Percentiles rank a stretch among this genome's conserved stretches.
Evolutionary conservation across 768 basidiomycete genomes (phyloP).

Genomic region (Antrodiella citrinella): DNA sequence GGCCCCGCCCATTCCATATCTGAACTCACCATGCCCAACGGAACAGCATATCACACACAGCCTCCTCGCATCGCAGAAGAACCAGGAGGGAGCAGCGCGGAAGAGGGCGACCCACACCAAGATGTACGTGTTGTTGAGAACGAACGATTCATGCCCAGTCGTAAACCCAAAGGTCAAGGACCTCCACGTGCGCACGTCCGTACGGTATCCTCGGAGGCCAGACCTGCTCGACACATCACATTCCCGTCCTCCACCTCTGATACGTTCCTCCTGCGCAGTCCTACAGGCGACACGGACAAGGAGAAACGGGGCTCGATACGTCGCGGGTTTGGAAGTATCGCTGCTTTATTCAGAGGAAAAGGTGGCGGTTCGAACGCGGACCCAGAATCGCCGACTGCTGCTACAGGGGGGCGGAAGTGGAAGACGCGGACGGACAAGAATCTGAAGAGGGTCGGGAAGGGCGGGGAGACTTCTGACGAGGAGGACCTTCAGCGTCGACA

Average conservation of each 20-base stretch:
- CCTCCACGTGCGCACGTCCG: background rate
- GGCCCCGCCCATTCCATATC: constrained; percentile 48
- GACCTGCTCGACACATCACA: background rate
- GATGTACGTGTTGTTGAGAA: constrained; percentile 47
- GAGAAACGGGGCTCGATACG: background rate
- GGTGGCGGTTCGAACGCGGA: constrained; percentile 1
- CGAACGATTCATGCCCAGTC: constrained; percentile 30
- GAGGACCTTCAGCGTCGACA: constrained; percentile 9
- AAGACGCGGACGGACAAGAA: constrained; percentile 30
- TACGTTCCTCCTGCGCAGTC: background rate
- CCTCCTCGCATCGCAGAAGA: constrained; percentile 8
- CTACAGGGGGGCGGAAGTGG: constrained; percentile 19
- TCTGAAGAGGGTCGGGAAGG: constrained; percentile 15
- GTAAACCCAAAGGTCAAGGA: constrained; percentile 8
- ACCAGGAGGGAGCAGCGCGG: constrained; percentile 26
- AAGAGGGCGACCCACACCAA: constrained; percentile 22
- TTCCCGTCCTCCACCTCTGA: constrained; percentile 7
- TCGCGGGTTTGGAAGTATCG: constrained; percentile 34
- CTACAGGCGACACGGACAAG: background rate
- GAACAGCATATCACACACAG: constrained; percentile 1
- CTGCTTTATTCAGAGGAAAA: constrained; percentile 32
- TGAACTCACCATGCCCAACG: constrained; percentile 26
- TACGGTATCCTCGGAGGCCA: constrained; percentile 8
- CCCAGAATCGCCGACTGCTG: background rate
- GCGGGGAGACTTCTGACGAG: constrained; percentile 21